Evolutionary conservation across 2,329 filamentous ascomycete genomes (phyloP).

Genomic region (Trichoderma polysporum): DNA sequence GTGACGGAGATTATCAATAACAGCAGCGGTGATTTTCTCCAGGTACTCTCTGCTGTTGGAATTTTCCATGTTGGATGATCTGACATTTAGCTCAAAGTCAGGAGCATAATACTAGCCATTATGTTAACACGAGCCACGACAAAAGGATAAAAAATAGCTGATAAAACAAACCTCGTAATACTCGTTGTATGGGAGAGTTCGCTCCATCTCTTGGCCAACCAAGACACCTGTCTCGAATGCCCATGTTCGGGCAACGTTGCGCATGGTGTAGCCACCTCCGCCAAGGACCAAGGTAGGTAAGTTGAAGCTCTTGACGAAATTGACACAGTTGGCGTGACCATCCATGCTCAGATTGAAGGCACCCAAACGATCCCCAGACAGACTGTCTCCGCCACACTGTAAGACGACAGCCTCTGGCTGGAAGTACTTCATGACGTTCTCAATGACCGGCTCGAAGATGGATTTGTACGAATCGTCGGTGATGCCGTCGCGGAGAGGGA

Average conservation of each 20-base stretch:
- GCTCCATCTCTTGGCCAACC: slow-evolving; percentile 76
- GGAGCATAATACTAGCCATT: slow-evolving; percentile 78
- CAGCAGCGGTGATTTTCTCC: slow-evolving; percentile 74
- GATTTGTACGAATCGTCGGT: slow-evolving; percentile 85
- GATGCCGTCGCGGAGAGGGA: slow-evolving; percentile 87
- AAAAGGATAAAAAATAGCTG: background rate
- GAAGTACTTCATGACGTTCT: slow-evolving; percentile 82
- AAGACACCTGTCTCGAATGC: slow-evolving; percentile 92
- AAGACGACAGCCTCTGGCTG: slow-evolving; percentile 89
- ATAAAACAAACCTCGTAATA: slow-evolving; percentile 72
- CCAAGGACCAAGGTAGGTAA: slow-evolving; percentile 90
- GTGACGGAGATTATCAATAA: slow-evolving; percentile 84
- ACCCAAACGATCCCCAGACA: slow-evolving; percentile 90
- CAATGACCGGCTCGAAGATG: slow-evolving; percentile 88
- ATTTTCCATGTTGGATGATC: slow-evolving; percentile 86
- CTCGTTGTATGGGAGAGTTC: slow-evolving; percentile 90
- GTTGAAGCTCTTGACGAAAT: slow-evolving; percentile 82
- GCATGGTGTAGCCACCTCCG: slow-evolving; percentile 94
- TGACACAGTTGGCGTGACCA: slow-evolving; percentile 91
- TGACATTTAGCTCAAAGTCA: slow-evolving; percentile 87
- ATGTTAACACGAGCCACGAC: slow-evolving; percentile 25
- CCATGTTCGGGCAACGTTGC: slow-evolving; percentile 96
- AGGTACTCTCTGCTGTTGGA: slow-evolving; percentile 82
- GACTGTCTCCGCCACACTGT: slow-evolving; percentile 92
- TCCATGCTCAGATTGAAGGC: slow-evolving; percentile 98